These are phyloP conservation scores for Aspergillus affinis DNA, from an alignment of 495 filamentous ascomycete species.

Conservation along the genomic window DNA sequence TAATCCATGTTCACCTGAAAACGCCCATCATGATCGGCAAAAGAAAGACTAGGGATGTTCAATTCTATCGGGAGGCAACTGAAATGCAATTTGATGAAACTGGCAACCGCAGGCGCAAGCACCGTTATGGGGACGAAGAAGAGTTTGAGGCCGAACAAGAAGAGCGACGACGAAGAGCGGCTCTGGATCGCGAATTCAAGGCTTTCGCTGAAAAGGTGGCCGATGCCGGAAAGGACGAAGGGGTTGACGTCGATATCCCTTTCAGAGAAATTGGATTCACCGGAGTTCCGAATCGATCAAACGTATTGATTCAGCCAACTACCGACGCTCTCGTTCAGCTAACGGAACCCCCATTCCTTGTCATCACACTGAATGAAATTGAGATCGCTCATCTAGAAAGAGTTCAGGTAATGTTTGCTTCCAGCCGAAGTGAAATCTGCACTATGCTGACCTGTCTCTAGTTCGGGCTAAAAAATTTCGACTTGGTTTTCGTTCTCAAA, in stretches of 20 bases:
- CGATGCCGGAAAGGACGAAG: constrained; percentile 80
- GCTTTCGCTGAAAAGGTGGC: constrained; percentile 96
- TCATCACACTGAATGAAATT: constrained; percentile 91
- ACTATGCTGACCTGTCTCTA: constrained; percentile 29
- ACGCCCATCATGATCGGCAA: constrained; percentile 98
- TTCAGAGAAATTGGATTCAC: constrained; percentile 96
- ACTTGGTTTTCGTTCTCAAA: constrained; percentile 96
- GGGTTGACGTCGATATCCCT: constrained; percentile 90
- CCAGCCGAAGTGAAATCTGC: neutral
- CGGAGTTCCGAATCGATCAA: constrained; percentile 92
- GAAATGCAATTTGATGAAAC: constrained; percentile 99
- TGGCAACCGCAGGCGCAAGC: constrained; percentile 94
- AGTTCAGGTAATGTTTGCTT: constrained; percentile 62
- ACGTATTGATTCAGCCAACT: constrained; percentile 91
- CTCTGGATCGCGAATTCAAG: constrained; percentile 93
- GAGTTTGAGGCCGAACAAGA: constrained; percentile 99
- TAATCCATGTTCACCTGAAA: constrained; percentile 96
- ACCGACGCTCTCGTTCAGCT: constrained; percentile 98
- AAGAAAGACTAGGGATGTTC: constrained; percentile 97
- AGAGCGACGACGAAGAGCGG: constrained; percentile 85
- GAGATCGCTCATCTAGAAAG: constrained; percentile 95
- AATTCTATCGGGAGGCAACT: constrained; percentile 97
- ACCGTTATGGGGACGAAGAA: constrained; percentile 98
- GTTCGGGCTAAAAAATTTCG: constrained; percentile 99
- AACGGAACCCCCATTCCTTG: constrained; percentile 94